These are phyloP conservation scores for Candida oleophila DNA, from an alignment of 805 yeast genomes.

Conservation along the genomic window DNA sequence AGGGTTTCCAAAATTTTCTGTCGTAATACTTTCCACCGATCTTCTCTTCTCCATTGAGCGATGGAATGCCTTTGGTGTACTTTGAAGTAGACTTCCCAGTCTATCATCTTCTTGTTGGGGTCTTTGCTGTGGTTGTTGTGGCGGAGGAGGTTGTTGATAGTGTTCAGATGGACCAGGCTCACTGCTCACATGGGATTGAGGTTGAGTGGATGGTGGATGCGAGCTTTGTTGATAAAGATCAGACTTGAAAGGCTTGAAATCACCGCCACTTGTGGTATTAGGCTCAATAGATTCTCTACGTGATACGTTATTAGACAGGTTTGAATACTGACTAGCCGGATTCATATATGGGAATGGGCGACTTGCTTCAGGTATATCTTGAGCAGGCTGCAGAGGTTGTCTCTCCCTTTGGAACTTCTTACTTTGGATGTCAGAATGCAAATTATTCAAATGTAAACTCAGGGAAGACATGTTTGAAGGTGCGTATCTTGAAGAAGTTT, in stretches of 20 bases:
- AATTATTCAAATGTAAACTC: constrained; percentile 9
- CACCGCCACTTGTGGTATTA: background rate
- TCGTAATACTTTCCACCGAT: constrained; percentile 21
- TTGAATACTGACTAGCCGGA: background rate
- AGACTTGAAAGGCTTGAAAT: background rate
- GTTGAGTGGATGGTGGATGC: background rate
- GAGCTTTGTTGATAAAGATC: background rate
- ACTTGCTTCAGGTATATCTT: background rate
- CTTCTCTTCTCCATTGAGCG: constrained; percentile 13
- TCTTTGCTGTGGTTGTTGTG: too few species aligned
- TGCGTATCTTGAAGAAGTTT: constrained; percentile 14
- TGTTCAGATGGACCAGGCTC: background rate
- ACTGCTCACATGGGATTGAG: background rate
- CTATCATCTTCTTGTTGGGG: background rate
- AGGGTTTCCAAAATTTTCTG: constrained; percentile 16
- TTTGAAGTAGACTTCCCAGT: background rate
- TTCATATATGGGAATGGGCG: constrained; percentile 2
- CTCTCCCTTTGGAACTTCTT: background rate
- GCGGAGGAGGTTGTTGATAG: background rate
- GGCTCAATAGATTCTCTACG: background rate
- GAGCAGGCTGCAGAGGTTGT: background rate
- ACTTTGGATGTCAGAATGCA: background rate
- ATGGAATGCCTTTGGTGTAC: constrained; percentile 6
- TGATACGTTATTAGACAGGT: background rate
- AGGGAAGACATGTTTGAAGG: constrained; percentile 22